Conservation (phyloP, 306 rosid genomes). For the Hippophae rhamnoides region DNA sequence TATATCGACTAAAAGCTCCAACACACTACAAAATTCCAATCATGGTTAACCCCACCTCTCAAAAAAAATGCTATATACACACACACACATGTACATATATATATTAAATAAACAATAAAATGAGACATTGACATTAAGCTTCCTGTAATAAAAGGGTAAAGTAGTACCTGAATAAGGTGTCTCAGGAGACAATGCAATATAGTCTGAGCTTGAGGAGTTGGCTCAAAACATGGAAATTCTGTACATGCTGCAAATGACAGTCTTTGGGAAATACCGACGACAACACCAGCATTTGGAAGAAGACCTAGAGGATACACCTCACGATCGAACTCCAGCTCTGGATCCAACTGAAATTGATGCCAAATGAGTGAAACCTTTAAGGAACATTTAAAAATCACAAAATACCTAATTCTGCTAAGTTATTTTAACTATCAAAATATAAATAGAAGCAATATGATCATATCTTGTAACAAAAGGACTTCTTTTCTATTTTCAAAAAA, state of each 20-base stretch:
- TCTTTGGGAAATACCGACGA: constrained; percentile 90
- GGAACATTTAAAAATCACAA: constrained; percentile 14
- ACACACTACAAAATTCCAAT: too few relatives aligned
- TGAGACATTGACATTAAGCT: neutral
- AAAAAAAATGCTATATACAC: neutral
- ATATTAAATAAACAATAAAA: neutral
- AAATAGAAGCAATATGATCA: neutral
- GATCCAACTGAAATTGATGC: constrained; percentile 66
- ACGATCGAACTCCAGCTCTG: constrained; percentile 98
- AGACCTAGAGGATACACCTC: constrained; percentile 94
- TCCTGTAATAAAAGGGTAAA: constrained; percentile 1
- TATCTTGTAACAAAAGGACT: neutral
- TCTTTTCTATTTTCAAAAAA: neutral
- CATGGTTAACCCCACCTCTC: neutral
- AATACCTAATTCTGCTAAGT: constrained; percentile 12
- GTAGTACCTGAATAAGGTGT: constrained; percentile 89
- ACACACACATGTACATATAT: too few relatives aligned
- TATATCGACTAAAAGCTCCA: too few relatives aligned
- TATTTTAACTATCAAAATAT: constrained; percentile 6
- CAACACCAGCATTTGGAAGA: constrained; percentile 95
- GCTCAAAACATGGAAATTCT: constrained; percentile 98
- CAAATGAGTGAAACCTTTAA: constrained; percentile 19
- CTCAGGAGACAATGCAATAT: constrained; percentile 89
- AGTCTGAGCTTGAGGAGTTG: constrained; percentile 98
- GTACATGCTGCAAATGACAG: constrained; percentile 91